Percentiles rank a stretch among this genome's conserved stretches.
phyloP scores from a whole-genome alignment of 805 yeast species.

The Myxozyma lipomycoides region DNA sequence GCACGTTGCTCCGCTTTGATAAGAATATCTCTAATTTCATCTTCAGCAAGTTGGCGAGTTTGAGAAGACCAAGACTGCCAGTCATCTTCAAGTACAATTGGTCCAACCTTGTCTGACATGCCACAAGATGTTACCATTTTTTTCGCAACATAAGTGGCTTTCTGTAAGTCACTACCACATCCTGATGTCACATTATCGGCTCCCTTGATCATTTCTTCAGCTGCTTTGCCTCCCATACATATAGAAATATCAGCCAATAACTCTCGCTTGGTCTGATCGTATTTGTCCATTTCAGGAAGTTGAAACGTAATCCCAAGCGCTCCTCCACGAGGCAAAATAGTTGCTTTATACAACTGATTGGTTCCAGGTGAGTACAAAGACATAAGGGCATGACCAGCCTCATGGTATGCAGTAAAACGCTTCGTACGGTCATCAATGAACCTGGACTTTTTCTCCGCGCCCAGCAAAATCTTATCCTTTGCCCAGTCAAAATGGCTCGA shows the following conservation, averaged over 20 bases:
- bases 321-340: conserved; percentile 93
- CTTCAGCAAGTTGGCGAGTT: conserved; percentile 84
- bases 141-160: conserved; percentile 88
- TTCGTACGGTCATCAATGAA: conserved; percentile 94
- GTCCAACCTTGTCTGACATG: conserved; percentile 92
- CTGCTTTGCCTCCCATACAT: conserved; percentile 98
- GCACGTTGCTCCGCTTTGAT: conserved; percentile 78
- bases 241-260: conserved; percentile 91
- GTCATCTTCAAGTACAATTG: conserved; percentile 79
- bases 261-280: conserved; percentile 84
- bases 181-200: conserved; percentile 91
- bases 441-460: conserved; percentile 97
- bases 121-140: conserved; percentile 97
- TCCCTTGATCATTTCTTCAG: conserved; percentile 91
- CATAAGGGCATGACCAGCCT: conserved; percentile 99
- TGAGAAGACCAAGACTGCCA: conserved; percentile 95
- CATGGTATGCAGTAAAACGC: conserved; percentile 94
- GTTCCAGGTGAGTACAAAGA: conserved; percentile 94
- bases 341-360: conserved; percentile 92
- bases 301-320: conserved; percentile 97
- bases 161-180: conserved; percentile 84
- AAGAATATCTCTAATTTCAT: conserved; percentile 76
- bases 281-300: conserved; percentile 96
- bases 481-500: conserved; percentile 98
- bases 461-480: conserved; percentile 94